phyloP scores from a whole-genome alignment of 371 early-diverging fungal genomes.

The Fennellomyces sp. region DNA sequence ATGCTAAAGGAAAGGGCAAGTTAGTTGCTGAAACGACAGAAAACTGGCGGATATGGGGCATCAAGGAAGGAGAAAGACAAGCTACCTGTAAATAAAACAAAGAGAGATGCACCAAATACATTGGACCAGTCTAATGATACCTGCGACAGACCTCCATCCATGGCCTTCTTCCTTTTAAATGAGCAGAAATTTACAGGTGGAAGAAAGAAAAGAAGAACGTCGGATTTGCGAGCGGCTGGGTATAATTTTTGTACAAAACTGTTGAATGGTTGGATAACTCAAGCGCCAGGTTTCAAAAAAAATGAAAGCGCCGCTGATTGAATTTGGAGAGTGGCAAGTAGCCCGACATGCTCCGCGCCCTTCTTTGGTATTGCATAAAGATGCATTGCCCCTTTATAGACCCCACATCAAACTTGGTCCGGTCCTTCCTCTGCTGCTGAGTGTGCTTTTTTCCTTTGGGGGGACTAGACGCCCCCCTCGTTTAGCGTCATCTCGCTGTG shows the following conservation, averaged over 20 bases:
- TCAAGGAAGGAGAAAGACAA: not conserved
- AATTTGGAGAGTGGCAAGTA: not conserved
- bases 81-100: slow-evolving; percentile 12
- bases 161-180: not conserved
- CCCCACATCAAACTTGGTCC: too few relatives aligned
- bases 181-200: not conserved
- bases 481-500: too few relatives aligned
- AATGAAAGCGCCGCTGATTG: not conserved
- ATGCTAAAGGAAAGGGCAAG: too few relatives aligned
- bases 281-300: not conserved
- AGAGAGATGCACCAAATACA: slow-evolving; percentile 11
- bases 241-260: too few relatives aligned
- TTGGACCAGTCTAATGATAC: slow-evolving; percentile 6
- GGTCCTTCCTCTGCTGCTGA: too few relatives aligned
- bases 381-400: not conserved
- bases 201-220: slow-evolving; percentile 4
- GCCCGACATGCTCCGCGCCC: not conserved
- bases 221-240: too few relatives aligned
- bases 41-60: not conserved
- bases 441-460: too few relatives aligned
- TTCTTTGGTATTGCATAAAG: not conserved
- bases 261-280: too few relatives aligned
- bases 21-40: not conserved
- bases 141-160: not conserved
- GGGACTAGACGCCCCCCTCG: too few relatives aligned